A percentile compares a stretch with the other conserved stretches of the same genome.
These are phyloP conservation scores for Populus hybrid DNA, from an alignment of 441 rosid genomes.

Conservation along the genomic window DNA sequence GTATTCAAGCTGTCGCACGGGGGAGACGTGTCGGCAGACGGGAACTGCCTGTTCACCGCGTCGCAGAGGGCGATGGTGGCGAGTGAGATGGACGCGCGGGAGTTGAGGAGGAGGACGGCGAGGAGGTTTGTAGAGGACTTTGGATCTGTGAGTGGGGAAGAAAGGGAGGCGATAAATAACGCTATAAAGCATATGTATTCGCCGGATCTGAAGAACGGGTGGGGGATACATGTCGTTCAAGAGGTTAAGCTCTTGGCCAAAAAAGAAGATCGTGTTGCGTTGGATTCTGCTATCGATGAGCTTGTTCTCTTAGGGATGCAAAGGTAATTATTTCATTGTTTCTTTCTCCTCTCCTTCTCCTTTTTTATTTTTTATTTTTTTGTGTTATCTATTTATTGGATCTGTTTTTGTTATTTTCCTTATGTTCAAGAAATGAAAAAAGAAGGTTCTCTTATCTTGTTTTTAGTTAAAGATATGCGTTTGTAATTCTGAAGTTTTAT, in stretches of 20 bases:
- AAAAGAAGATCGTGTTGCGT: constrained; percentile 57
- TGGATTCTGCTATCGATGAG: constrained; percentile 77
- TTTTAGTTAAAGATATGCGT: not conserved
- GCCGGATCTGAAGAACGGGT: constrained; percentile 92
- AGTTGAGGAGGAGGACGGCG: constrained; percentile 67
- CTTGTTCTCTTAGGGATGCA: constrained; percentile 83
- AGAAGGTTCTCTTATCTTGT: not conserved
- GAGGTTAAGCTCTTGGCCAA: constrained; percentile 81
- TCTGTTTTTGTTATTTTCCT: not conserved
- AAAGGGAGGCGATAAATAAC: constrained; percentile 42
- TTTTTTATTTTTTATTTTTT: not conserved
- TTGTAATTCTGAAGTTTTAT: not conserved
- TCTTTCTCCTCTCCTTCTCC: not conserved
- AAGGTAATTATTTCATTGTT: constrained; percentile 38
- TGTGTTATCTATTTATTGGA: not conserved
- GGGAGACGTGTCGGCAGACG: constrained; percentile 89
- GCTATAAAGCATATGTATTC: constrained; percentile 81
- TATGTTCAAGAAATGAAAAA: not conserved
- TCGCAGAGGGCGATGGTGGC: constrained; percentile 65
- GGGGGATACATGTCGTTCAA: constrained; percentile 96
- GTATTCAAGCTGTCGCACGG: constrained; percentile 84
- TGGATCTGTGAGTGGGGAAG: constrained; percentile 51
- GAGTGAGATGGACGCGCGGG: constrained; percentile 84
- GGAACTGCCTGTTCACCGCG: constrained; percentile 95
- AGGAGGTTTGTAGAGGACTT: constrained; percentile 60